Evolutionary conservation across 1,284 basidiomycete species (phyloP), one percentile per base, ranked within the genome.

Genomic region (Tylopilus sp.): DNA sequence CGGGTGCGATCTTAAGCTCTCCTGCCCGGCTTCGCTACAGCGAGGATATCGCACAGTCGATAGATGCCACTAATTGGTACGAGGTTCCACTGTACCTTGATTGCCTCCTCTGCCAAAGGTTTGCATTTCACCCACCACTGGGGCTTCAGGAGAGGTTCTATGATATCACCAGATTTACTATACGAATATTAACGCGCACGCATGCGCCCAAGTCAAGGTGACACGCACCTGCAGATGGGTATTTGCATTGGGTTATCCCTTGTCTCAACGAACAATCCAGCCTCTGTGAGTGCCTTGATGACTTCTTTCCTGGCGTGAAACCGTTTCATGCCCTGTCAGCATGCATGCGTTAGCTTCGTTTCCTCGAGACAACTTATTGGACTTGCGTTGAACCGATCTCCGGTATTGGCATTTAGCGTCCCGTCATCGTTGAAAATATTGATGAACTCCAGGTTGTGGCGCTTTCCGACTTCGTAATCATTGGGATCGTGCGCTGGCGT

Each of bases 111-210:
- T 0, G 96, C 94, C 46, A 99, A 77, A 2, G 90, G 89, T 67
- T 92, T 86, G 75, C 93, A 97, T 71, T 88, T 85, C 42, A 99
- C 90, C 95, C 95, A 99, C 97, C 97, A 99, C 67, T 99, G 97
- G 0, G 97, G 97, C 72, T 98, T 99, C 65, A 99, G 78, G 31
- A 98, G 76, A 6, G 92, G 90, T 70, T 99, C 97, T 58, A 99
- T 97, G 46, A 99, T 72, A 67, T 99, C 97, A 3, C 96, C 96
- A 2, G 92, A 96, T 77, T 95, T 94, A 58, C 87, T 92, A 52
- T 13, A 44, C n/a, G 23, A 2, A 35, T 0, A 50, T 48, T 28
- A 16, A 35, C 6, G 33, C 19, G 15, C 21, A 44, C 8, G 51
- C 15, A 35, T 21, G 48, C n/a, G 19, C 26, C 29, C 7, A 41